These are phyloP conservation scores for Actinidia polygama DNA, from an alignment of 179 eudicot genomes.

Conservation along the genomic window DNA sequence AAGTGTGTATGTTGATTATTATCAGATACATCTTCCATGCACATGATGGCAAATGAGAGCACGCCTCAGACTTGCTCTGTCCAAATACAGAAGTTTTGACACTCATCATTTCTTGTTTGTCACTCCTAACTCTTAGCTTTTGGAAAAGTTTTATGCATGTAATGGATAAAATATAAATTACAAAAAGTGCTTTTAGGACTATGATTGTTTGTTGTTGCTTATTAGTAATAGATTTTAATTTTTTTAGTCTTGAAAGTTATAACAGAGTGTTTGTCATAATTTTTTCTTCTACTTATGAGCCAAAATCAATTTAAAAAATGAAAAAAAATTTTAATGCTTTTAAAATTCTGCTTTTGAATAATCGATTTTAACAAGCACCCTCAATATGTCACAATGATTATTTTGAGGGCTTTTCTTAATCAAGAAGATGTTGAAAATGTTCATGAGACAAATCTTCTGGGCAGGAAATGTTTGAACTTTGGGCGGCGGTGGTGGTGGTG, in stretches of 20 bases:
- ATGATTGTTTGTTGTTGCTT: background rate
- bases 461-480: background rate
- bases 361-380: no score
- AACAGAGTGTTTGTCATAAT: no score
- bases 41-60: background rate
- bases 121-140: background rate
- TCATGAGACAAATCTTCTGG: background rate
- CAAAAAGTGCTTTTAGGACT: conserved; percentile 2
- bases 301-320: no score
- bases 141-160: background rate
- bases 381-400: background rate
- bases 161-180: background rate
- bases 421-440: background rate
- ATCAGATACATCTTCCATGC: background rate
- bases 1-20: no score
- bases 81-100: background rate
- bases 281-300: no score
- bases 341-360: no score
- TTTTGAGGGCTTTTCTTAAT: background rate
- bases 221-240: no score
- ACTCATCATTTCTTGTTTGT: conserved; percentile 2
- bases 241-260: no score
- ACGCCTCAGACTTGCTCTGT: background rate
- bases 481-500: background rate
- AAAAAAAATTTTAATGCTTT: no score